phyloP scores from a whole-genome alignment of 495 filamentous ascomycete species.

The Talaromyces nanjingensis region DNA sequence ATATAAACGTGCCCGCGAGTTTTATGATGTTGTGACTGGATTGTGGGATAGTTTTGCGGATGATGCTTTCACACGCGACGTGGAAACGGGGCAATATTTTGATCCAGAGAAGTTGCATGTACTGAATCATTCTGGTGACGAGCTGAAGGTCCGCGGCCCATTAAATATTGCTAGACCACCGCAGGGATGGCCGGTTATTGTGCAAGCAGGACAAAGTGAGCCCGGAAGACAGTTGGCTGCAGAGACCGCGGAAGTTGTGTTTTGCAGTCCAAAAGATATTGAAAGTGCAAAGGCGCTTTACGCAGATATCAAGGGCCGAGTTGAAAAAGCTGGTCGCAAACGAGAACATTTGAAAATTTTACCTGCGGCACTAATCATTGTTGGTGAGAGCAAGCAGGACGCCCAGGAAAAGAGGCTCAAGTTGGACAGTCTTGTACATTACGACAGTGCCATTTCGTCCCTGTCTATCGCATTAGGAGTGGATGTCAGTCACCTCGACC shows the following conservation, averaged over 20 bases:
- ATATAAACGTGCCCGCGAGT: slow-evolving; percentile 33
- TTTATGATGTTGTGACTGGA: slow-evolving; percentile 32
- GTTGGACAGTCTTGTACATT: slow-evolving; percentile 47
- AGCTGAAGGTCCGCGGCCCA: slow-evolving; percentile 39
- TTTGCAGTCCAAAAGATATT: slow-evolving; percentile 35
- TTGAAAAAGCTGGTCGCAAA: slow-evolving; percentile 33
- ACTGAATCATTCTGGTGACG: slow-evolving; percentile 42
- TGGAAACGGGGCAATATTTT: slow-evolving; percentile 40
- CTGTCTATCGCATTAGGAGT: slow-evolving; percentile 40
- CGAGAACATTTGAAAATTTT: slow-evolving; percentile 44
- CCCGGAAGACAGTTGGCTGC: slow-evolving; percentile 45
- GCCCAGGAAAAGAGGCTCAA: slow-evolving; percentile 35
- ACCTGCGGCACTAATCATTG: slow-evolving; percentile 43
- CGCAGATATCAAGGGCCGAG: slow-evolving; percentile 43
- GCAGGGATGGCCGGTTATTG: slow-evolving; percentile 51
- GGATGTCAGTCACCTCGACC: slow-evolving; percentile 41
- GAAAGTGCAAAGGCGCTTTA: slow-evolving; percentile 43
- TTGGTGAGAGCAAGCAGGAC: slow-evolving; percentile 21
- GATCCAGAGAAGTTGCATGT: slow-evolving; percentile 43
- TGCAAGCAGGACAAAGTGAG: slow-evolving; percentile 49
- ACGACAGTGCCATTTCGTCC: slow-evolving; percentile 50
- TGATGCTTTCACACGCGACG: slow-evolving; percentile 44
- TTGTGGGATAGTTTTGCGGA: slow-evolving; percentile 50
- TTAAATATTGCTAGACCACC: slow-evolving; percentile 47
- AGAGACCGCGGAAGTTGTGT: slow-evolving; percentile 50